Conservation (phyloP, 768 basidiomycete species). For the Hygrophorus russula region DNA sequence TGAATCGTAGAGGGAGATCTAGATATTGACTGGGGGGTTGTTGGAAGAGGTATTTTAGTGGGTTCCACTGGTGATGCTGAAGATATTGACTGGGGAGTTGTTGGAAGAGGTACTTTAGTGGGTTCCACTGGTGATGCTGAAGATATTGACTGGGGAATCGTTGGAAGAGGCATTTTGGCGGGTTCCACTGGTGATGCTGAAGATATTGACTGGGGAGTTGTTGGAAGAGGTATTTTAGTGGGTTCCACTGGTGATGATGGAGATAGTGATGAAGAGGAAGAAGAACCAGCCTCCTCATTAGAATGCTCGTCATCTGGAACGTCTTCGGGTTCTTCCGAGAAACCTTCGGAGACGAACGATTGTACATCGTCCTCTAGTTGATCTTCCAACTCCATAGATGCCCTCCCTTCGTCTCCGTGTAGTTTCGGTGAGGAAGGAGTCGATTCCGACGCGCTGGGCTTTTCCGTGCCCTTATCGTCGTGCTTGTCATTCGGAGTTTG, state of each 20-base stretch:
- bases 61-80: conserved; percentile 8
- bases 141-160: conserved; percentile 8
- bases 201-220: conserved; percentile 8
- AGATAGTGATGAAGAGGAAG: no score
- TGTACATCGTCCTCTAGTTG: conserved; percentile 9
- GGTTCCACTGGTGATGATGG: conserved; percentile 8
- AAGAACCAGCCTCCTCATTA: conserved; percentile 11
- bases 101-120: conserved; percentile 25
- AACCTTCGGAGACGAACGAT: conserved; percentile 15
- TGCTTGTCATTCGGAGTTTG: no score
- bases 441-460: not conserved
- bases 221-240: conserved; percentile 25
- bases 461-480: not conserved
- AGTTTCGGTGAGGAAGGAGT: conserved; percentile 6
- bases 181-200: conserved; percentile 8
- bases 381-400: conserved; percentile 22
- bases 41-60: conserved; percentile 25
- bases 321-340: conserved; percentile 21
- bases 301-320: conserved; percentile 17
- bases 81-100: conserved; percentile 8
- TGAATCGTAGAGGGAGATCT: conserved; percentile 52
- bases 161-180: conserved; percentile 25
- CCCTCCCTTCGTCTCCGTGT: conserved; percentile 12
- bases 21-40: conserved; percentile 12
- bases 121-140: conserved; percentile 8